Percentiles rank a stretch among this genome's conserved stretches.
Conservation (phyloP, 495 filamentous ascomycete species). For the Lineolata rhizophorae region DNA sequence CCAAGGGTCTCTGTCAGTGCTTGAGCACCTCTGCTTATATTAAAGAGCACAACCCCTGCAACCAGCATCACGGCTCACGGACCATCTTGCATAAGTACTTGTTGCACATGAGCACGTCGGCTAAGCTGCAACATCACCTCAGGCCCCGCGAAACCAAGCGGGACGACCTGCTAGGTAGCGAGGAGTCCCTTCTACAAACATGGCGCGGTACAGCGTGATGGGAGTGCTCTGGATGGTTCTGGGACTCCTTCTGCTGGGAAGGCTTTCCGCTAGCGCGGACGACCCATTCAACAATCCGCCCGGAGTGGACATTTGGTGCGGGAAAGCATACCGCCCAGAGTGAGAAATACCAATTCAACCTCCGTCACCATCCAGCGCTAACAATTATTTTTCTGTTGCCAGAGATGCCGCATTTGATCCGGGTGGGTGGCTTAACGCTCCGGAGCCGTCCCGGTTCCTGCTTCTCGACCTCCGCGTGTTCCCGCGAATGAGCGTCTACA, state of each 20-base stretch:
- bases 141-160: too few species aligned
- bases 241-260: background rate
- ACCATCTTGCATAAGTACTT: too few species aligned
- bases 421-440: conserved; percentile 31
- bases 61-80: too few species aligned
- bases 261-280: background rate
- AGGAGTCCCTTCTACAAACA: too few species aligned
- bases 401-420: conserved; percentile 26
- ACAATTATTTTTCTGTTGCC: background rate
- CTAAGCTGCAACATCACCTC: too few species aligned
- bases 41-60: too few species aligned
- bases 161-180: too few species aligned
- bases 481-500: conserved; percentile 38
- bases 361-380: background rate
- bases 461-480: conserved; percentile 34
- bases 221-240: too few species aligned
- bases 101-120: too few species aligned
- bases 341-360: conserved; percentile 2
- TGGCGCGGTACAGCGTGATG: too few species aligned
- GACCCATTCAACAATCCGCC: conserved; percentile 9
- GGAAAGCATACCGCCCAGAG: conserved; percentile 11
- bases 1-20: too few species aligned
- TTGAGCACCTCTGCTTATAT: too few species aligned
- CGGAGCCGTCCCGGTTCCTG: conserved; percentile 20
- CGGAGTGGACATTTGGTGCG: conserved; percentile 13